Base-by-base conservation (phyloP, 176 grass and related monocot genomes). In the Paspalum vaginatum region DNA sequence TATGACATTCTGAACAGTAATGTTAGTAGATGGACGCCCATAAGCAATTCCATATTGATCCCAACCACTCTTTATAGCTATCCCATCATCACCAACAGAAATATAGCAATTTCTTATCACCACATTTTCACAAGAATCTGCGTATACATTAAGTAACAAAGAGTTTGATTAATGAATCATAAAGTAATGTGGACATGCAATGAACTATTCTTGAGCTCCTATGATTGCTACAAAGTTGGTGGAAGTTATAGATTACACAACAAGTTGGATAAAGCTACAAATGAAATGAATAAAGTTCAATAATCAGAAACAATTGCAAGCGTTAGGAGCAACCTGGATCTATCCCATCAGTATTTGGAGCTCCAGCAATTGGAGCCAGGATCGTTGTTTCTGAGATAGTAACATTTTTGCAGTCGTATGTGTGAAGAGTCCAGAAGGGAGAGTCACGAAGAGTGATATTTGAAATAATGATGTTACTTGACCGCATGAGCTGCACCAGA, bases 41-140 rank as follows among this genome's bases (percentile, higher is more conserved):
- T 97, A 97, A 75, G 85, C 61, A 80, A 97, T 94, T 25, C 94
- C 94, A 46, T 90, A 97, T 82, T 92, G 91, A 65, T 97, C 94
- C 94, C 94, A 97, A 54, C 94, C 94, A 82, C 94, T 97, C 76
- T 97, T 97, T 85, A 97, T 97, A 77, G 94, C 94, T 40, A 97
- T 90, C 50, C 91, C 91, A 56, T 97, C 94, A 70, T 97, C 94
- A 53, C 94, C 94, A 78, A 91, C 89, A 86, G 82, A 91, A 79
- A 97, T 97, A 38, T 97, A 97, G 65, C 91, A 92, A 64, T 97
- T 97, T 73, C 83, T 84, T 76, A 97, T 97, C 11, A 94, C 60
- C 82, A 94, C 85, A 72, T 94, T 88, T 61, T 87, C 72, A 61
- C 94, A 94, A 37, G 94, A 97, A 92, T 97, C 94, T 97, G 84